Evolutionary conservation across 2,329 filamentous ascomycete species (phyloP).

Genomic region (Botrytis fabae): DNA sequence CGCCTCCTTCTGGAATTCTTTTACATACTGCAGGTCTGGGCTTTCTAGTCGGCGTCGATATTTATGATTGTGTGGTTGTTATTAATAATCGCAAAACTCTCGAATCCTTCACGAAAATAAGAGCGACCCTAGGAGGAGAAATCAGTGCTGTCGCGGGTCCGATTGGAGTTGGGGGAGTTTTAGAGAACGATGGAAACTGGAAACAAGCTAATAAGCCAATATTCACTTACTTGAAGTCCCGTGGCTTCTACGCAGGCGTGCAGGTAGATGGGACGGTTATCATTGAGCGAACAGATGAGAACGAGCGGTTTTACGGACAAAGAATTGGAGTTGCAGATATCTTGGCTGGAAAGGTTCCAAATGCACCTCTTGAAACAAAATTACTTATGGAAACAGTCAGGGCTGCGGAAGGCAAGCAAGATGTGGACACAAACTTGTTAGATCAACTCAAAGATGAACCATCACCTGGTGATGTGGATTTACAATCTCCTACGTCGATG

Average conservation of each 20-base stretch:
- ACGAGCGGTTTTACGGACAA: conserved; percentile 80
- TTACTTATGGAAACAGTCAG: conserved; percentile 71
- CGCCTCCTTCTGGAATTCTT: conserved; percentile 85
- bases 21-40: conserved; percentile 86
- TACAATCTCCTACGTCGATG: conserved; percentile 44
- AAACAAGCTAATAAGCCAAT: conserved; percentile 65
- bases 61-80: conserved; percentile 92
- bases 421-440: conserved; percentile 69
- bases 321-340: conserved; percentile 63
- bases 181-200: conserved; percentile 41
- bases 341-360: conserved; percentile 44
- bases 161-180: conserved; percentile 54
- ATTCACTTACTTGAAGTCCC: conserved; percentile 85
- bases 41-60: conserved; percentile 87
- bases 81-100: conserved; percentile 84
- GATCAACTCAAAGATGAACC: conserved; percentile 63
- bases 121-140: conserved; percentile 79
- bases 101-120: conserved; percentile 76
- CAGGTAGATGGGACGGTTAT: conserved; percentile 86
- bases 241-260: conserved; percentile 84
- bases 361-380: conserved; percentile 44
- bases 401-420: conserved; percentile 78
- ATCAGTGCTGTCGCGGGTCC: conserved; percentile 76
- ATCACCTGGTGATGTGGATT: conserved; percentile 72
- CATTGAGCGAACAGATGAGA: conserved; percentile 84